These are phyloP conservation scores for Chaetomium globosum DNA, from an alignment of 2,329 filamentous ascomycete species.

Conservation along the genomic window DNA sequence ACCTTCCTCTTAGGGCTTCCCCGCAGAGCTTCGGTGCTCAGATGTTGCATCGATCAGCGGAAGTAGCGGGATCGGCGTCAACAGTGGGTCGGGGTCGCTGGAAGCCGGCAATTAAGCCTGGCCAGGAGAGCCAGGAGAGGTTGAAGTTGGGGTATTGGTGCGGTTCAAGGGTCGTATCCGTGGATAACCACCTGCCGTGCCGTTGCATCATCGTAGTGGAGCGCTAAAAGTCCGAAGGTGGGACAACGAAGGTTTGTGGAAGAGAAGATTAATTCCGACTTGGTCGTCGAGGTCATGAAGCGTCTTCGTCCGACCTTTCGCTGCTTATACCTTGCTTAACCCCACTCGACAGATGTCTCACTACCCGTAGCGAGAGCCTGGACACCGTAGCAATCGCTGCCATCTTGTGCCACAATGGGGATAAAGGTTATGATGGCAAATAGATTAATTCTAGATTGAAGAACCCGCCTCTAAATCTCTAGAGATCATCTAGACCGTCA, in stretches of 20 bases:
- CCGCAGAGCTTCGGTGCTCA: constrained; percentile 1
- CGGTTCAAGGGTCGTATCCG: background rate
- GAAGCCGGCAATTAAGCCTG: background rate
- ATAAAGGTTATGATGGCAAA: background rate
- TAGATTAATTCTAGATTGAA: background rate
- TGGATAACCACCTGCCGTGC: background rate
- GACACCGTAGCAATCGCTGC: background rate
- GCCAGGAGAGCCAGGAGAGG: background rate
- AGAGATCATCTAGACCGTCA: background rate
- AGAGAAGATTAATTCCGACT: background rate
- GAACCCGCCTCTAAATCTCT: background rate
- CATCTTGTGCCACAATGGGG: background rate
- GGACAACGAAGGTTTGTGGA: background rate
- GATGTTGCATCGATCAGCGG: background rate
- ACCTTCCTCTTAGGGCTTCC: constrained; percentile 9
- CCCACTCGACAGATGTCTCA: background rate
- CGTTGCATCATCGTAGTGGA: background rate
- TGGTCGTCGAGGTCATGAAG: background rate
- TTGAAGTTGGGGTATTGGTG: background rate
- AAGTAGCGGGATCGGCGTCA: constrained; percentile 2
- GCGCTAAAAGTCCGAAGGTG: background rate
- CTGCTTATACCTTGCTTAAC: background rate
- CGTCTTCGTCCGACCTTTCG: background rate
- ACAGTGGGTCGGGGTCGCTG: background rate
- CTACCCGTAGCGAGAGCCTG: background rate